Percentiles rank a stretch among this genome's conserved stretches.
Evolutionary conservation across 2,329 filamentous ascomycete species (phyloP).

Genomic region (Botrytis deweyae): DNA sequence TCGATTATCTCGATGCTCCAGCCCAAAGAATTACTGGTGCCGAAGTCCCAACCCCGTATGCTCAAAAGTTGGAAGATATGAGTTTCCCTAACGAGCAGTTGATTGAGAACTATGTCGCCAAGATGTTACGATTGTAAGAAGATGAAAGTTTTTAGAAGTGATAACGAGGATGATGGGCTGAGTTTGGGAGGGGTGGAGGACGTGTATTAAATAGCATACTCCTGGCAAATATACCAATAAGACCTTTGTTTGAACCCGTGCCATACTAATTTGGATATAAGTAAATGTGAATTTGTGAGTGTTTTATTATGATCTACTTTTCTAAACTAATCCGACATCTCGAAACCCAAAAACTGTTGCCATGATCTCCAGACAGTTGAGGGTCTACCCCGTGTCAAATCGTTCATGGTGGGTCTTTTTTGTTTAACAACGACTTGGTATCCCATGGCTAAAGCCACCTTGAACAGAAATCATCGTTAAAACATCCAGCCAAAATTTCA

Average conservation of each 20-base stretch:
- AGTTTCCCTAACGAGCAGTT: conserved; percentile 86
- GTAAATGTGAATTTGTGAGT: not conserved
- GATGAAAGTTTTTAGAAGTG: conserved; percentile 1
- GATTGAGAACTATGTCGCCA: conserved; percentile 84
- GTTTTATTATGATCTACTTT: not conserved
- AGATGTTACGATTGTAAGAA: conserved; percentile 74
- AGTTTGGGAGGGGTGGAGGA: not conserved
- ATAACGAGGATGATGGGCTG: not conserved
- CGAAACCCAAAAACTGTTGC: not conserved
- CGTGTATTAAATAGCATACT: conserved; percentile 20
- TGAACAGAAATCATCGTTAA: not conserved
- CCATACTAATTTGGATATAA: not conserved
- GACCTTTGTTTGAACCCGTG: conserved; percentile 14
- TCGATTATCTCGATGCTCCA: conserved; percentile 94
- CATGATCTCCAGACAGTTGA: not conserved
- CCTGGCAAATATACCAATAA: conserved; percentile 18
- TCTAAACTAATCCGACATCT: not conserved
- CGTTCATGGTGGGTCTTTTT: not conserved
- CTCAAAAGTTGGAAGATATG: conserved; percentile 90
- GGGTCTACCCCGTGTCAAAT: not conserved
- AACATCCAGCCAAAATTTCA: not conserved
- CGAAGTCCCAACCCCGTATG: conserved; percentile 96
- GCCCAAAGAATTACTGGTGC: conserved; percentile 93
- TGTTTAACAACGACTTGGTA: not conserved
- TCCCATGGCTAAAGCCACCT: not conserved